Base-by-base conservation (phyloP, 169 alveolate species). In the Hepatocystis sp. region DNA sequence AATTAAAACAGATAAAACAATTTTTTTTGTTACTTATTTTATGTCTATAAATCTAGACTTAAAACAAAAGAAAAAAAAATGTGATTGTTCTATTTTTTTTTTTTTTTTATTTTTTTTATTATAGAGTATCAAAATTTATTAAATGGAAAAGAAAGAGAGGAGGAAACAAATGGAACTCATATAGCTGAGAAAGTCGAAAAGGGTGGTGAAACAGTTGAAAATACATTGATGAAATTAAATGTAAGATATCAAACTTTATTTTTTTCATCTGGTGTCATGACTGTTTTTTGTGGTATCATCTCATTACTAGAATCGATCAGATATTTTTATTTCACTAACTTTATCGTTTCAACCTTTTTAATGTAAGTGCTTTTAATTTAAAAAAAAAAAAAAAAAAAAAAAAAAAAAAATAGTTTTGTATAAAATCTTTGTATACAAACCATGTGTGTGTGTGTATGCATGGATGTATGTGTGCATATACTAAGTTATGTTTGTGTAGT, bases 141-240 rank as follows among this genome's bases (percentile, higher is more conserved):
- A 63, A 68, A 68, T 61, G 44, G 71, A 23, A 68, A 68, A 55
- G 86, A 68, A 23, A 17, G 68, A 32, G 86, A 68, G 42, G 86
- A 68, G 53, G 86, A 68, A 42, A 55, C 64, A 7, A 68, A 68
- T 47, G 68, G 86, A 2, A 71, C 86, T 1, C 86, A 68, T 49
- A 53, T 68, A 60, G 86, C 86, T 39, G 86, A 68, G 55, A 68
- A 68, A 61, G 86, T 95, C 86, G 97, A 93, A 68, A 89, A 93
- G 42, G 97, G 98, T 17, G 98, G 97, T 15, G 97, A 96, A 40
- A 86, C 95, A 15, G 91, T 95, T 52, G 98, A 95, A 86, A 94
- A 94, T 78, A 91, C 97, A n/a, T 93, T 95, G 34, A 91, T 93
- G 86, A 90, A 93, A 67, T 66, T 95, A 67, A 95, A 95, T 85